Evolutionary conservation across 257 asterid genomes (phyloP).

Genomic region (Solanum etuberosum): DNA sequence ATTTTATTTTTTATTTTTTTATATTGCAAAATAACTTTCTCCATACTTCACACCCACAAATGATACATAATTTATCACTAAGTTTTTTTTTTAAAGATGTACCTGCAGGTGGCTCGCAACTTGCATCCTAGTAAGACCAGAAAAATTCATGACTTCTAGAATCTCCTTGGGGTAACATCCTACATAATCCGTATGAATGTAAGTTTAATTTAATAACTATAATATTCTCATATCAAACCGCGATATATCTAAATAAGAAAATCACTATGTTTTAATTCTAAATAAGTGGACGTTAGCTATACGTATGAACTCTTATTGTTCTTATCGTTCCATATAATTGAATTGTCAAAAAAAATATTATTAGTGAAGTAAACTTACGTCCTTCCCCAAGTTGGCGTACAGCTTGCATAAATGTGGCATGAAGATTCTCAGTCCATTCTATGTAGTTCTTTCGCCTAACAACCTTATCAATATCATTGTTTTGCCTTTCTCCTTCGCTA

Average conservation of each 20-base stretch:
- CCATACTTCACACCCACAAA: not conserved
- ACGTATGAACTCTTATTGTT: not conserved
- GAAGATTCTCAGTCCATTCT: constrained; percentile 17
- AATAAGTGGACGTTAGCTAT: not conserved
- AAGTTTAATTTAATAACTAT: not conserved
- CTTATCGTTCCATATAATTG: no score
- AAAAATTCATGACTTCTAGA: constrained; percentile 9
- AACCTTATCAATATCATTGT: not conserved
- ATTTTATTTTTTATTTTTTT: not conserved
- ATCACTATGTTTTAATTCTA: not conserved
- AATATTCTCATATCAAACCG: not conserved
- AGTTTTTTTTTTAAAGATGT: not conserved
- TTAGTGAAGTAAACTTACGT: constrained; percentile 3
- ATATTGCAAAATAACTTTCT: not conserved
- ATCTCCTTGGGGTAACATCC: constrained; percentile 24
- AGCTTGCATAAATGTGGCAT: constrained; percentile 6
- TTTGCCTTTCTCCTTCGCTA: not conserved
- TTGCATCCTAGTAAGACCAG: constrained; percentile 27
- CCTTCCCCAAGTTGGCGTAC: constrained; percentile 21
- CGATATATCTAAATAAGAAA: not conserved
- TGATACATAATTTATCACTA: not conserved
- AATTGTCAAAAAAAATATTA: not conserved
- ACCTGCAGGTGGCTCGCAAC: constrained; percentile 30
- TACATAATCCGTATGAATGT: not conserved
- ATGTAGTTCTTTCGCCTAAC: not conserved